A percentile compares a stretch with the other conserved stretches of the same genome.
Conservation (phyloP, 2,329 filamentous ascomycete species). For the Ceratocystis cubensis region DNA sequence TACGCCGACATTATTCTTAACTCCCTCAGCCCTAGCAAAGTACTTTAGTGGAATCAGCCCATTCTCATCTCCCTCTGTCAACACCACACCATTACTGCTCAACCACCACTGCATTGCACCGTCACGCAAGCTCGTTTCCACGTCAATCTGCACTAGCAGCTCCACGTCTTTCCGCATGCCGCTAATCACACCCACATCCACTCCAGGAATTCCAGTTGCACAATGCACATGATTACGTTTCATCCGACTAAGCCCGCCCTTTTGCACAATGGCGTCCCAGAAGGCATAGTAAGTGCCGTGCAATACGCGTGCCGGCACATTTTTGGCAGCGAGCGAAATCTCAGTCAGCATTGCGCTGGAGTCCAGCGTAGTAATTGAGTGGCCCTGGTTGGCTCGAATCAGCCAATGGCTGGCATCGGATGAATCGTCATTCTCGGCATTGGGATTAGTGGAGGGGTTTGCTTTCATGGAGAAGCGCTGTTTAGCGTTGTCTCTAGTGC, state of each 20-base stretch:
- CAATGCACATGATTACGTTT: conserved; percentile 81
- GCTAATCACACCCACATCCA: conserved; percentile 44
- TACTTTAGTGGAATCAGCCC: conserved; percentile 54
- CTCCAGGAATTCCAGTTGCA: conserved; percentile 53
- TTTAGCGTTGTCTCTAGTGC: conserved; percentile 71
- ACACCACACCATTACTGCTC: conserved; percentile 64
- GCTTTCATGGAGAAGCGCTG: conserved; percentile 70
- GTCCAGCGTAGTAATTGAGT: conserved; percentile 65
- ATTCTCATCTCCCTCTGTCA: conserved; percentile 47
- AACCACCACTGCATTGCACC: conserved; percentile 58
- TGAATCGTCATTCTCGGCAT: conserved; percentile 25
- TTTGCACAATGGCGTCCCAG: conserved; percentile 61
- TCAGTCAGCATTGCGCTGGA: conserved; percentile 58
- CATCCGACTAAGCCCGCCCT: conserved; percentile 73
- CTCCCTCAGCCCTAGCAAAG: conserved; percentile 58
- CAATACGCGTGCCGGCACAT: conserved; percentile 55
- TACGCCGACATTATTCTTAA: conserved; percentile 46
- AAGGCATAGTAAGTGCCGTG: conserved; percentile 82
- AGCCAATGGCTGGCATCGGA: conserved; percentile 55
- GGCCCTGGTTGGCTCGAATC: conserved; percentile 92
- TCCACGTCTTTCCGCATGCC: conserved; percentile 72
- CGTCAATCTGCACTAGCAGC: conserved; percentile 64
- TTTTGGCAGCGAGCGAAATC: conserved; percentile 45
- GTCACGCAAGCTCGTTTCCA: conserved; percentile 51
- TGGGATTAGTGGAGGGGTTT: conserved; percentile 24